phyloP scores from a whole-genome alignment of 164 flowering plant genomes.

The Magnolia sinica region DNA sequence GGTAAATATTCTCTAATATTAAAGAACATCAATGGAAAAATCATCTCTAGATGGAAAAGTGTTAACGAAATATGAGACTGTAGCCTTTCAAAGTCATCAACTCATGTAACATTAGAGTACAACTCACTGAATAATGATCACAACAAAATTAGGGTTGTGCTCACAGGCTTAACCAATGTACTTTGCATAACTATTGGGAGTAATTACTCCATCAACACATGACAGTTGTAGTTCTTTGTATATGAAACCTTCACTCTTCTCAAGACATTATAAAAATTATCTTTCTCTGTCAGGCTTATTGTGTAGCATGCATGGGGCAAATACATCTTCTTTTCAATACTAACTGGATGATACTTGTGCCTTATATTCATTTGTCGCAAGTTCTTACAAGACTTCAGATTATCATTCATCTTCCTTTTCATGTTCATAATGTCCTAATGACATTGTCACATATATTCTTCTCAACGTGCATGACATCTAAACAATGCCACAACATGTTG shows the following conservation, averaged over 20 bases:
- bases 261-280: background rate
- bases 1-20: background rate
- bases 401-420: background rate
- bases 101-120: background rate
- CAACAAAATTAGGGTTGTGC: background rate
- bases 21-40: background rate
- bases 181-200: background rate
- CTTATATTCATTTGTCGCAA: background rate
- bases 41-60: background rate
- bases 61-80: too few relatives aligned
- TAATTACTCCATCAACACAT: background rate
- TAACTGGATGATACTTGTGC: too few relatives aligned
- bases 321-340: background rate
- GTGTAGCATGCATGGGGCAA: background rate
- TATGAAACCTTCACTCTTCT: background rate
- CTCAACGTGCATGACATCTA: too few relatives aligned
- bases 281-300: background rate
- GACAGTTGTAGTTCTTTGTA: background rate
- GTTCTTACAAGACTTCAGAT: background rate
- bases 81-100: background rate
- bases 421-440: too few relatives aligned
- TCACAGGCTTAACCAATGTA: background rate
- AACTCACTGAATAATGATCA: background rate
- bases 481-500: too few relatives aligned
- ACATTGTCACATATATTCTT: too few relatives aligned